phyloP scores from a whole-genome alignment of 106 monocot species.

The Dendrobium chrysotoxum region DNA sequence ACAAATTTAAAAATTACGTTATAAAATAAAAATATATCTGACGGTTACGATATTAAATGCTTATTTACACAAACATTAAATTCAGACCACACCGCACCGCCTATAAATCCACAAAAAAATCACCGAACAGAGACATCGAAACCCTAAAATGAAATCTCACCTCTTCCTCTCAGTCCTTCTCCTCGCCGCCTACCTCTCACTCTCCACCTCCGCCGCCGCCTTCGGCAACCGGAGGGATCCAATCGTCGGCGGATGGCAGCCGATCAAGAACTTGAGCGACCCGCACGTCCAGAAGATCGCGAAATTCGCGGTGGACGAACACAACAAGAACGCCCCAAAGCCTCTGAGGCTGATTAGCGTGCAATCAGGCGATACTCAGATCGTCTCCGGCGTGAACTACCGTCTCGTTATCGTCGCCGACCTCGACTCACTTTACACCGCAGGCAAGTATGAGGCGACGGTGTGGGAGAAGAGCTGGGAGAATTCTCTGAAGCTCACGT shows the following conservation, averaged over 20 bases:
- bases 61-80: too few species aligned
- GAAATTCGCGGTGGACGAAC: conserved; percentile 32
- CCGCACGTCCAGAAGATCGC: conserved; percentile 28
- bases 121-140: too few species aligned
- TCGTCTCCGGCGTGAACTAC: conserved; percentile 34
- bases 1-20: too few species aligned
- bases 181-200: background rate
- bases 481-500: too few species aligned
- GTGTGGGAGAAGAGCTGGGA: too few species aligned
- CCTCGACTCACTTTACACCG: background rate
- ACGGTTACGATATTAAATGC: too few species aligned
- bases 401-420: conserved; percentile 19
- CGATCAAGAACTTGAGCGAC: conserved; percentile 30
- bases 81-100: too few species aligned
- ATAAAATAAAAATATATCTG: too few species aligned
- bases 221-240: background rate
- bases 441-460: too few species aligned
- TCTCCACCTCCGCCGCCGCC: background rate
- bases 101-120: too few species aligned
- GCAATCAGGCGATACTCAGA: conserved; percentile 28
- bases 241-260: conserved; percentile 25
- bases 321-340: conserved; percentile 16
- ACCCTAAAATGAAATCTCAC: conserved; percentile 10
- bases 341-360: conserved; percentile 17
- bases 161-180: background rate